These are phyloP conservation scores for Phytophthora agathidicida DNA, from an alignment of 352 stramenopile genomes.

Conservation along the genomic window DNA sequence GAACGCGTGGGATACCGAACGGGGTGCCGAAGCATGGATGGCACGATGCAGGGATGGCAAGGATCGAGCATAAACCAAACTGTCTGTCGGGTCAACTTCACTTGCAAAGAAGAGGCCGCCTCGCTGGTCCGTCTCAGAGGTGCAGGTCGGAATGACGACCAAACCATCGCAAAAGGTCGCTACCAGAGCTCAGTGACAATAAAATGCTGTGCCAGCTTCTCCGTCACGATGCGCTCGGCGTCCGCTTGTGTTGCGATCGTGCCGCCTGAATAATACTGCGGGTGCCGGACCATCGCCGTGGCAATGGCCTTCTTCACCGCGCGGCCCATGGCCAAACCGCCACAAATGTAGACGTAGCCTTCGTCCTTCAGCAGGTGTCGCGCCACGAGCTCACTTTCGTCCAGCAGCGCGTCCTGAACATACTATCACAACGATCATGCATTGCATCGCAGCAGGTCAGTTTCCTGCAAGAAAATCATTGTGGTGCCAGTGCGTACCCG, in stretches of 20 bases:
- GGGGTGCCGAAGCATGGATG: neutral
- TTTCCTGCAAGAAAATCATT: neutral
- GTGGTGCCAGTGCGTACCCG: constrained; percentile 52
- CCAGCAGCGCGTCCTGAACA: constrained; percentile 69
- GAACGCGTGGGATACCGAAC: no score
- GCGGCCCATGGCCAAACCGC: constrained; percentile 79
- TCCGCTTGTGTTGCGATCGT: constrained; percentile 36
- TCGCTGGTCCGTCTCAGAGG: constrained; percentile 6
- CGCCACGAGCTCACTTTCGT: constrained; percentile 61
- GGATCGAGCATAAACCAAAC: constrained; percentile 1
- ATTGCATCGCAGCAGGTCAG: neutral
- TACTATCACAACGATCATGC: constrained; percentile 46
- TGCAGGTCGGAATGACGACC: constrained; percentile 11
- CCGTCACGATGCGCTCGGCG: constrained; percentile 53
- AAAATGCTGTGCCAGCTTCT: constrained; percentile 45
- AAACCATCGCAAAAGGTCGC: constrained; percentile 14
- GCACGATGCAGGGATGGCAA: constrained; percentile 2
- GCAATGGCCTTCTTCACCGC: constrained; percentile 74
- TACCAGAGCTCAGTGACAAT: constrained; percentile 83
- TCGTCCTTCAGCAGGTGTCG: constrained; percentile 58
- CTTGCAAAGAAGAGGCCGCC: constrained; percentile 18
- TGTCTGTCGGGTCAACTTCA: constrained; percentile 16
- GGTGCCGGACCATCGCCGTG: constrained; percentile 50
- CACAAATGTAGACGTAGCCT: constrained; percentile 80
- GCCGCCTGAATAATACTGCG: constrained; percentile 29